Base-by-base conservation (phyloP, 805 yeast genomes). In the Saturnispora sekii region DNA sequence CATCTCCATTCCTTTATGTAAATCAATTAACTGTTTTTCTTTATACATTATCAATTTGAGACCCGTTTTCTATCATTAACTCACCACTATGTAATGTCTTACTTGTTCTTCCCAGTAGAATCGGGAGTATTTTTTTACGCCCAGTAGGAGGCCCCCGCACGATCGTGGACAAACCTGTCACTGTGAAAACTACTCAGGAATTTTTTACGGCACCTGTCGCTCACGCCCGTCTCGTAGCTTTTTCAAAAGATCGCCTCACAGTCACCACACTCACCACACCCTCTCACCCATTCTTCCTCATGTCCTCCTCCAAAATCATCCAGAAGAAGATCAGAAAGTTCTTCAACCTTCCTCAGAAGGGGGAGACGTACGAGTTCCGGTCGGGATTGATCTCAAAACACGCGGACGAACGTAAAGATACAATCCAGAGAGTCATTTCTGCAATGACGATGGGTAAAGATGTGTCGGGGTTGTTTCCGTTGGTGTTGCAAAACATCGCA, bases 371-470 rank as follows among this genome's bases (percentile, higher is more conserved):
- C 55, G 98, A 93, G 65, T 75, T 93, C 56, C 78, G 89, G 53
- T 77, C 77, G 31, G 97, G 97, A 1, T 72, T 93, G 44, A 97
- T 89, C 5, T 87, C 96, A 8, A 97, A 87, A 65, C 93, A 86
- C 64, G 95, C 96, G 21, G 81, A 77, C 52, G 97, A 94, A 58
- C 74, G 96, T 48, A 93, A 93, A 61, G 98, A 93, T 62, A 95
- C 98, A 14, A 93, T 93, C 53, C 95, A 90, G 65, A 76, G 96
- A 48, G 96, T 94, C 16, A 93, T 93, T 59, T 94, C 93, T 47
- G 97, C 96, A 48, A 93, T 93, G 99, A 93, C 98, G 0, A 77
- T 88, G 29, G 97, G 97, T 10, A 93, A 93, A 60, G 98, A 93
- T 62, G 97, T 93, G 18, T 84, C 95, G 15, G 78, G 94, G 2